Evolutionary conservation across 495 filamentous ascomycete species (phyloP), one percentile per base, ranked within the genome.

Genomic region (Podospora bellae-mahoneyi): DNA sequence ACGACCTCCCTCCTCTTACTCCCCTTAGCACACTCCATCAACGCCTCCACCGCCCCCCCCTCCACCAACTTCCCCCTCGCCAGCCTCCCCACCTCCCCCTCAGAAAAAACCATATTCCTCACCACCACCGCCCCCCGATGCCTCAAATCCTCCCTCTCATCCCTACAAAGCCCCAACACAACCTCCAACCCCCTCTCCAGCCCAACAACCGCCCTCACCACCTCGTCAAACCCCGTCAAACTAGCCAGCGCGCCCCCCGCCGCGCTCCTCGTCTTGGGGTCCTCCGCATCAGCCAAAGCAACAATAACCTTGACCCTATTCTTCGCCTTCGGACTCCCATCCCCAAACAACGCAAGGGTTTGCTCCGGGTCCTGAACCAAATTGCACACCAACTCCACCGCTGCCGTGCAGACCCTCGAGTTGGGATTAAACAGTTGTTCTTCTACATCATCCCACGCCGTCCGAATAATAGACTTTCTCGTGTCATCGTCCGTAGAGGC

Each of bases 321-420:
- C 2, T 80, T 81, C 1, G 93, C 91, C 63, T 86, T 83, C 66
- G 87, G 81, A 62, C 90, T 91, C 0, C 89, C 91, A 70, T 93
- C 74, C 56, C 64, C 72, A 39, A 70, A 96, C 58, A 91, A 85
- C 53, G 89, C 84, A 13, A 93, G 78, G 2, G 92, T 92, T 3
- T 87, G 79, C 53, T 66, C 60, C n/a, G 92, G 86, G 60, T 86
- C 88, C 64, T 90, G 89, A 79, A 93, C 91, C 61, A 99, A 82
- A 73, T 99, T 99, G 80, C 95, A 99, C 60, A 97, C 81, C 19
- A 99, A 84, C 79, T 99, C 94, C 32, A 90, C 90, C 2, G 92
- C 86, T 16, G 94, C 95, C 15, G 93, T 90, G 59, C 90, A 90
- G 59, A 99, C 85, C 60, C 89, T 80, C n/a, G 82, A 71, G 74